A percentile compares a stretch with the other conserved stretches of the same genome.
Evolutionary conservation across 371 early-diverging fungal species (phyloP).

Genomic region (Lichtheimia hyalospora): DNA sequence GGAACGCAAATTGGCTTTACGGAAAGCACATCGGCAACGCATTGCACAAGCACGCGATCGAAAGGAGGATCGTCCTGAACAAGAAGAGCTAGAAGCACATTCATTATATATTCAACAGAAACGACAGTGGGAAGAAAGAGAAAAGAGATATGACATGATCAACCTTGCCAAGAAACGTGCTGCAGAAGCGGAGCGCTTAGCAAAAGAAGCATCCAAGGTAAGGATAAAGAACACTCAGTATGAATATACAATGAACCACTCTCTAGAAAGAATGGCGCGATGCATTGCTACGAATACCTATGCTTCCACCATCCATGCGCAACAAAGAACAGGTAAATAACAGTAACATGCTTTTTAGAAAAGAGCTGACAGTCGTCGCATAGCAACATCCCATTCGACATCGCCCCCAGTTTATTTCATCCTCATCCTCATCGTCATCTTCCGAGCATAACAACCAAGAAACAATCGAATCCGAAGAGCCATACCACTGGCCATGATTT

Average conservation of each 20-base stretch:
- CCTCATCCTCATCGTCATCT: no score
- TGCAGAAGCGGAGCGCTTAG: slow-evolving; percentile 10
- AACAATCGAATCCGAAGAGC: not conserved
- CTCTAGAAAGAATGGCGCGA: slow-evolving; percentile 15
- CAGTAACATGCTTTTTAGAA: not conserved
- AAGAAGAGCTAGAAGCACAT: slow-evolving; percentile 4
- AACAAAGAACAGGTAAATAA: not conserved
- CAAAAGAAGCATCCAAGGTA: slow-evolving; percentile 12
- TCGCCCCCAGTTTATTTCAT: no score
- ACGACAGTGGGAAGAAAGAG: slow-evolving; percentile 16
- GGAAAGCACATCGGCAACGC: slow-evolving; percentile 8
- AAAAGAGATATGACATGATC: slow-evolving; percentile 14
- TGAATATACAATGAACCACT: not conserved
- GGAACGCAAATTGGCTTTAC: slow-evolving; percentile 9
- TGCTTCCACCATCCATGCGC: slow-evolving; percentile 10
- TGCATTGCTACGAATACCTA: slow-evolving; percentile 16
- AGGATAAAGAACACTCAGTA: not conserved
- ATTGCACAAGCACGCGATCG: slow-evolving; percentile 15
- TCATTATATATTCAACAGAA: slow-evolving; percentile 15
- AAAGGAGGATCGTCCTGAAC: not conserved
- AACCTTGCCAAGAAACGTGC: slow-evolving; percentile 15
- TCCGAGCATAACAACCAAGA: not conserved
- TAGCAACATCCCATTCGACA: not conserved
- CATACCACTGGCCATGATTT: not conserved
- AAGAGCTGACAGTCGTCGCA: not conserved